Percentiles rank a stretch among this genome's conserved stretches.
Evolutionary conservation across 1,284 basidiomycete genomes (phyloP).

Genomic region (Lignosus rhinocerotis): DNA sequence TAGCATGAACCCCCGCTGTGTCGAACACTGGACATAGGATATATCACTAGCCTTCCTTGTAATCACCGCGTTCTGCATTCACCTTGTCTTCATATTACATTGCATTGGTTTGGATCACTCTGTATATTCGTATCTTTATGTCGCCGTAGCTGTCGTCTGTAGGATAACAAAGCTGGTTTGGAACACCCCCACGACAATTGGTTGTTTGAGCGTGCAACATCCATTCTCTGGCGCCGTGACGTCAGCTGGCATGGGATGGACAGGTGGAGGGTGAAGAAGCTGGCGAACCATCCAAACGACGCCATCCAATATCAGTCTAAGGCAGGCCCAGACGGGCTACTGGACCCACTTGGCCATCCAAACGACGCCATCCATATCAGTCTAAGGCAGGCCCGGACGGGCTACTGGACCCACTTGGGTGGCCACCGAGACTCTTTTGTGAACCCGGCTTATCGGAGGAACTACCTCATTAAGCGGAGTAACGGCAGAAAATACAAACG

Average conservation of each 20-base stretch:
- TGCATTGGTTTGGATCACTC: slow-evolving; percentile 12
- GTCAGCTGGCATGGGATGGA: not conserved
- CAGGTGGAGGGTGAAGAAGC: not conserved
- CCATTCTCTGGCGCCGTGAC: not conserved
- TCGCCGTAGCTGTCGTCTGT: slow-evolving; percentile 23
- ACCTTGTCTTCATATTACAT: slow-evolving; percentile 24
- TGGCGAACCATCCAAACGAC: not conserved
- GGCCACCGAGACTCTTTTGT: too few relatives aligned
- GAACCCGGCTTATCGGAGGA: too few relatives aligned
- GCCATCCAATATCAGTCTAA: too few relatives aligned
- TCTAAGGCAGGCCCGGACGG: too few relatives aligned
- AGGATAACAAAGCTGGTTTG: slow-evolving; percentile 34
- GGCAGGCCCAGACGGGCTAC: too few relatives aligned
- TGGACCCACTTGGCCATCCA: too few relatives aligned
- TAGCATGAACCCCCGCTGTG: slow-evolving; percentile 34
- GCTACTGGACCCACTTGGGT: too few relatives aligned
- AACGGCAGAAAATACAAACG: too few relatives aligned
- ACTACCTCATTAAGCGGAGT: too few relatives aligned
- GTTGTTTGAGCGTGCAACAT: not conserved
- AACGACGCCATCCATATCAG: too few relatives aligned
- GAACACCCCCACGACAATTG: not conserved
- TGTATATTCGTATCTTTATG: slow-evolving; percentile 31
- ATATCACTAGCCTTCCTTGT: slow-evolving; percentile 30
- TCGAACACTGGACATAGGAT: slow-evolving; percentile 30
- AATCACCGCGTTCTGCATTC: slow-evolving; percentile 22